Base-by-base conservation (phyloP, 2,329 filamentous ascomycete species). In the Nothophoma quercina region DNA sequence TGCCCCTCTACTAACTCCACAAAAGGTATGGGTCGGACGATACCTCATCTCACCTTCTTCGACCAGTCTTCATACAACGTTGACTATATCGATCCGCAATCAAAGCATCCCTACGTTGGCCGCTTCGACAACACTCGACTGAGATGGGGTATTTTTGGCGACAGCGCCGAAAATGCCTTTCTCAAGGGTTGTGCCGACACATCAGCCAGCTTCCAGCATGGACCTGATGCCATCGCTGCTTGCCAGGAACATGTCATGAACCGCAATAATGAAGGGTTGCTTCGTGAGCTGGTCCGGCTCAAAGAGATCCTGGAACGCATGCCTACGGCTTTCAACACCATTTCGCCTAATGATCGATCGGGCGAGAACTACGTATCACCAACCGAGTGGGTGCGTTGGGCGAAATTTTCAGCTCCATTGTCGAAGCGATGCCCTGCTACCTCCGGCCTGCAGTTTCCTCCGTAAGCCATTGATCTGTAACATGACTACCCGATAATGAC, bases 41-140 rank as follows among this genome's bases (percentile, higher is more conserved):
- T 84, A 5, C 81, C 81, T 0, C 80, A 83, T 58, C 73, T 83
- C 12, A 79, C 79, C 0, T 83, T 83, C 56, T 79, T 79, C 13
- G 82, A 83, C 52, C 81, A 84, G 60, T 78, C 80, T 1, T 82
- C 79, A 0, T 82, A 82, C 63, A 84, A 84, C 51, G 71, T 82
- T 51, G 79, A 78, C 61, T 73, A 82, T 47, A 73, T 75, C 18
- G 80, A 83, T 47, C 73, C 76, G 1, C 80, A 75, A 1, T 81
- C 81, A 0, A 77, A 62, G 0, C 75, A 78, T 33, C 81, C 81
- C 2, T 84, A 83, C 46, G 70, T 65, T 23, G 64, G 62, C 10
- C 56, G 64, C 12, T 65, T 65, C 48, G 64, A 67, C 45, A 67
- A 67, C 45, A 65, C 55, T 16, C 35, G 41, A 33, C 47, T 67